These are phyloP conservation scores for Gossypium mustelinum DNA, from an alignment of 345 rosid species.

Conservation along the genomic window DNA sequence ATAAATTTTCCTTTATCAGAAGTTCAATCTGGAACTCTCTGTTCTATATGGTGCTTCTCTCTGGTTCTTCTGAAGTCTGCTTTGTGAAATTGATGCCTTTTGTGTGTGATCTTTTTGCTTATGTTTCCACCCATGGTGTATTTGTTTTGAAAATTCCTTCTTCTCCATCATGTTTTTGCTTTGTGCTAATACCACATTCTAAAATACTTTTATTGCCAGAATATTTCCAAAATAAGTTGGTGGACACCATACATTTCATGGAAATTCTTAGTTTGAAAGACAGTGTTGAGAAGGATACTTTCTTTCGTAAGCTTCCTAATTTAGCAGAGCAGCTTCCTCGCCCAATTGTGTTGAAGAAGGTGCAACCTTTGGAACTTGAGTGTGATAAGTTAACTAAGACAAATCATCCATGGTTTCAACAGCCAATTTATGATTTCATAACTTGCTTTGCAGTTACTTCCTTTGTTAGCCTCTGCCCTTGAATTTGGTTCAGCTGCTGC, in stretches of 20 bases:
- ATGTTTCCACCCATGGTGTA: not conserved
- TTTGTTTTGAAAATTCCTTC: not conserved
- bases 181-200: constrained; percentile 9
- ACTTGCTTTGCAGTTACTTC: constrained; percentile 75
- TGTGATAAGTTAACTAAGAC: constrained; percentile 18
- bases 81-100: constrained; percentile 3
- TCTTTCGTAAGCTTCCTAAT: constrained; percentile 96
- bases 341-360: constrained; percentile 92
- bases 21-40: not conserved
- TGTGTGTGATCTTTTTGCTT: not conserved
- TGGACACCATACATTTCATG: constrained; percentile 99
- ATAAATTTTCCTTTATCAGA: not conserved
- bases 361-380: constrained; percentile 26
- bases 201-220: constrained; percentile 49
- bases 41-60: not conserved
- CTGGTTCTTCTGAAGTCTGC: not conserved
- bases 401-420: constrained; percentile 8
- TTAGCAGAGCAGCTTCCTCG: constrained; percentile 98
- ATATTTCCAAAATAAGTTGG: constrained; percentile 98
- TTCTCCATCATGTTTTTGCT: not conserved
- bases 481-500: constrained; percentile 99
- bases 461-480: constrained; percentile 92
- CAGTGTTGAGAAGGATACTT: constrained; percentile 90
- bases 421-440: constrained; percentile 25
- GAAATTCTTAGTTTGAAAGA: constrained; percentile 94